phyloP scores from a whole-genome alignment of 2,329 filamentous ascomycete species.

The Aspergillus sp. region DNA sequence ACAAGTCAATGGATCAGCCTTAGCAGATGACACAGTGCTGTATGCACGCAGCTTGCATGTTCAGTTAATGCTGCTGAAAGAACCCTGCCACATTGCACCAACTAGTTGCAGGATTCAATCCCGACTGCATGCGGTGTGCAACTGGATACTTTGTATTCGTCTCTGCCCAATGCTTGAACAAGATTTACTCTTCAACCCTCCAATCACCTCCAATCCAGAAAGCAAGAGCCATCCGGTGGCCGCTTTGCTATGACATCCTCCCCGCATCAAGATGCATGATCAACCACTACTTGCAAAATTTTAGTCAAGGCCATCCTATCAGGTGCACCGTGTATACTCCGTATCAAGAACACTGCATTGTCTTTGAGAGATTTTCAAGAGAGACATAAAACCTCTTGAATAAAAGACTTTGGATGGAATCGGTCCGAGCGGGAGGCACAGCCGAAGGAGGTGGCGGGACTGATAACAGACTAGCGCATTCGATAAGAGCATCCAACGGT shows the following conservation, averaged over 20 bases:
- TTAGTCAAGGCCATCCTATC: background rate
- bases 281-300: background rate
- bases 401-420: background rate
- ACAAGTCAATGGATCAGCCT: background rate
- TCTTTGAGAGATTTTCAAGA: background rate
- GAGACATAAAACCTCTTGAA: background rate
- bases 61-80: background rate
- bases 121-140: background rate
- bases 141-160: background rate
- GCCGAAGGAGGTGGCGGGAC: background rate
- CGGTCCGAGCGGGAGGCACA: background rate
- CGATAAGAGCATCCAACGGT: background rate
- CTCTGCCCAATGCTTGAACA: background rate
- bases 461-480: too few relatives aligned
- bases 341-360: background rate
- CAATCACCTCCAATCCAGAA: background rate
- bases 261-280: background rate
- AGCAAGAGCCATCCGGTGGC: background rate
- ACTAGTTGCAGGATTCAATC: background rate
- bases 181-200: background rate
- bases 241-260: constrained; percentile 1
- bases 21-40: background rate
- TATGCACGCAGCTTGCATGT: background rate
- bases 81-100: background rate
- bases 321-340: background rate